These are phyloP conservation scores for Phanerochaete sordida DNA, from an alignment of 768 basidiomycete species.

Conservation along the genomic window DNA sequence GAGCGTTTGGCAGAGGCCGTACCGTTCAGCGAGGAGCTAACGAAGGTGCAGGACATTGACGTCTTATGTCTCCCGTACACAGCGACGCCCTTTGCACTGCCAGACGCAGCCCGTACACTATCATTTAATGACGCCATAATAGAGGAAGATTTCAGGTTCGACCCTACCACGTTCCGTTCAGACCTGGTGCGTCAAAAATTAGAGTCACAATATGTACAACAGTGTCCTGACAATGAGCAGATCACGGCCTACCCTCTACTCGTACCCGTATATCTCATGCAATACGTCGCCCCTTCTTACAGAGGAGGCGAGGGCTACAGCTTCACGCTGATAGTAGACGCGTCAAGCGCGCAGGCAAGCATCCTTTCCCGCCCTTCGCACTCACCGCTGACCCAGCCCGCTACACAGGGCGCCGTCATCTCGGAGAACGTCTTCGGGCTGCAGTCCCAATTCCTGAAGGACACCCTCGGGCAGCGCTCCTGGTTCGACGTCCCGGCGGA, in stretches of 20 bases:
- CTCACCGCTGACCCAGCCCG: neutral
- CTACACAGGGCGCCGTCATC: neutral
- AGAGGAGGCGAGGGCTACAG: neutral
- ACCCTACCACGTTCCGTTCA: conserved; percentile 40
- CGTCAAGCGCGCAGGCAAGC: neutral
- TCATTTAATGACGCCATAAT: conserved; percentile 34
- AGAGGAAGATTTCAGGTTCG: conserved; percentile 36
- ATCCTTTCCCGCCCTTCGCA: neutral
- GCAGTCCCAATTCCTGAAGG: too few relatives aligned
- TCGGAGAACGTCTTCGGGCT: neutral
- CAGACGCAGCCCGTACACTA: conserved; percentile 34
- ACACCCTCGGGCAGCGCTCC: neutral
- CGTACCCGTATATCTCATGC: conserved; percentile 58
- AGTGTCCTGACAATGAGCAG: conserved; percentile 28
- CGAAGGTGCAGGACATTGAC: conserved; percentile 45
- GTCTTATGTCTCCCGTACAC: conserved; percentile 57
- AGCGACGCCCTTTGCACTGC: conserved; percentile 48
- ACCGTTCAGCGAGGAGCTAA: conserved; percentile 47
- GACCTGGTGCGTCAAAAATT: conserved; percentile 38
- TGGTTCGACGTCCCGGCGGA: neutral
- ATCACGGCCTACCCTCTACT: conserved; percentile 59
- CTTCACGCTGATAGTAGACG: conserved; percentile 4
- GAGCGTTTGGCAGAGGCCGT: conserved; percentile 25
- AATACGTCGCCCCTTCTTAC: conserved; percentile 36
- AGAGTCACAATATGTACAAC: neutral